Evolutionary conservation across 176 grass and related monocot genomes (phyloP).

Genomic region (Cenchrus americanus): DNA sequence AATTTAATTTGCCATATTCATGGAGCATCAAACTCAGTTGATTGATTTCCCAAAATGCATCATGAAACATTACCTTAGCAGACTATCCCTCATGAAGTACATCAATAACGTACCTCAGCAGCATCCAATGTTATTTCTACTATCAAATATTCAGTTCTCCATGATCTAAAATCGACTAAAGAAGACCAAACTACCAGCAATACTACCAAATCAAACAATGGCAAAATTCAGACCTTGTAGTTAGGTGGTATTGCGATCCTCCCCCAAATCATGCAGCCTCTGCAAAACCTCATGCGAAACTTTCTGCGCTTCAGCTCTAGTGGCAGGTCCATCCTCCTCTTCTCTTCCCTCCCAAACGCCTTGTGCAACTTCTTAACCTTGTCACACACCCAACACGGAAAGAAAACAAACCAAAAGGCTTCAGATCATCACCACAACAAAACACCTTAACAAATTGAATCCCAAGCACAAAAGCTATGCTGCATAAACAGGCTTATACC

Average conservation of each 20-base stretch:
- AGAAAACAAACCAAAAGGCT: not conserved
- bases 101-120: too few species aligned
- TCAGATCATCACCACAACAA: not conserved
- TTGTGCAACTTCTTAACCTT: slow-evolving; percentile 70
- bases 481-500: slow-evolving; percentile 35
- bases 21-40: too few species aligned
- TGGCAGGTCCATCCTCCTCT: slow-evolving; percentile 53
- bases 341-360: slow-evolving; percentile 51
- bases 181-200: not conserved
- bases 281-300: slow-evolving; percentile 64
- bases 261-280: slow-evolving; percentile 54
- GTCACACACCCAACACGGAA: not conserved
- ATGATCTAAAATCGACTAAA: not conserved
- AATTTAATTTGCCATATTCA: too few species aligned
- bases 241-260: slow-evolving; percentile 40
- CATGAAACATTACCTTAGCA: too few species aligned
- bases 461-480: not conserved
- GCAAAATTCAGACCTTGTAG: slow-evolving; percentile 50
- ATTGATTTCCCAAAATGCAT: too few species aligned
- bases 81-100: too few species aligned
- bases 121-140: too few species aligned
- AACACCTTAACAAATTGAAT: slow-evolving; percentile 5
- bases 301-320: slow-evolving; percentile 61
- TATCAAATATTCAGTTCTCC: too few species aligned
- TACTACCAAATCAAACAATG: not conserved